Percentiles rank a stretch among this genome's conserved stretches.
phyloP scores from a whole-genome alignment of 176 grass and related monocot species.

The Triticum monococcum region DNA sequence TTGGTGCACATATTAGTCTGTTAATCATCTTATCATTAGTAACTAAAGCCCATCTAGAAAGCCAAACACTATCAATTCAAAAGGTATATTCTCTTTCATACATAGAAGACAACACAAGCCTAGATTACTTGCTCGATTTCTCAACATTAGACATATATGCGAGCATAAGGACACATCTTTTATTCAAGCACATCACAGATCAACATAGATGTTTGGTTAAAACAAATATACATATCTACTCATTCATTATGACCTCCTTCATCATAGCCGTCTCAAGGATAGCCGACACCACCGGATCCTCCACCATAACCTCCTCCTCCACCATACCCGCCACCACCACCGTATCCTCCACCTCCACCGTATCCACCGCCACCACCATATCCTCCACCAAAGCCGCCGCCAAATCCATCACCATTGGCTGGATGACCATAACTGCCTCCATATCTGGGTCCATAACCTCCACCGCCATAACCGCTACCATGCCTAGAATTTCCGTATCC shows the following conservation, averaged over 20 bases:
- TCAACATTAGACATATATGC: neutral
- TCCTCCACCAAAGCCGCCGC: neutral
- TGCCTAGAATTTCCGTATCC: neutral
- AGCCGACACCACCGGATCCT: neutral
- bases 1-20: no score
- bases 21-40: no score
- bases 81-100: neutral
- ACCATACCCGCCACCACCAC: neutral
- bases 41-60: no score
- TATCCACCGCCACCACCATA: neutral
- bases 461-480: neutral
- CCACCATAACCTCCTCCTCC: neutral
- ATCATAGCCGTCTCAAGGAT: neutral
- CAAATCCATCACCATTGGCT: no score
- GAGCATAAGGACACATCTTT: neutral
- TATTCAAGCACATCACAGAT: neutral
- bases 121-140: neutral
- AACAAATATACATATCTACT: neutral
- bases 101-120: neutral
- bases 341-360: neutral
- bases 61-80: no score
- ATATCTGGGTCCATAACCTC: neutral
- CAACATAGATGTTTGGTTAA: neutral
- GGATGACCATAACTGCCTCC: neutral
- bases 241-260: neutral